phyloP scores from a whole-genome alignment of 805 yeast genomes.

The Candida morakotiae region DNA sequence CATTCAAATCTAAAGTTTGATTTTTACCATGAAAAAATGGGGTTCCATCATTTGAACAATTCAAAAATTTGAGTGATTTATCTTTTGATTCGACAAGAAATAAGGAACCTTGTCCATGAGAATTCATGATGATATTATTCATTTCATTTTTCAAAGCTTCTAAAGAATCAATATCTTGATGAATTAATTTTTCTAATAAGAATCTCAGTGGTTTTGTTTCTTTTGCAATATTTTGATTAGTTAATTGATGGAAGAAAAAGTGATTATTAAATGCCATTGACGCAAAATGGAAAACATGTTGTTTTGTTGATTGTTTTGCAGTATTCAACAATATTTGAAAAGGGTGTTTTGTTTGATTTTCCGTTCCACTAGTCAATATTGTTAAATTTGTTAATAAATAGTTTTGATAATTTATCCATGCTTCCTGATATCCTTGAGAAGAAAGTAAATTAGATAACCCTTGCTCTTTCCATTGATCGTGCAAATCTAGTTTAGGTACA shows the following conservation, averaged over 20 bases:
- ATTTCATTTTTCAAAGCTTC: conserved; percentile 51
- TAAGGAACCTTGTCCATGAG: conserved; percentile 71
- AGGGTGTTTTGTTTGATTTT: conserved; percentile 71
- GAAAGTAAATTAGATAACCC: conserved; percentile 69
- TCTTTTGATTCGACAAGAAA: conserved; percentile 64
- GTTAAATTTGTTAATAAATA: conserved; percentile 58
- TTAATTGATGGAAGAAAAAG: conserved; percentile 68
- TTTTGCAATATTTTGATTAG: conserved; percentile 26
- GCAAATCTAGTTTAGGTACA: conserved; percentile 53
- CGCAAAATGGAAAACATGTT: conserved; percentile 79
- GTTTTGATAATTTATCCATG: conserved; percentile 81
- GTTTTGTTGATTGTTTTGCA: conserved; percentile 60
- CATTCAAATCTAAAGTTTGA: conserved; percentile 73
- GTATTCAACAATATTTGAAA: conserved; percentile 66
- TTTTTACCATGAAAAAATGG: conserved; percentile 68
- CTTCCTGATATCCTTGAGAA: conserved; percentile 59
- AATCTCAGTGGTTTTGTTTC: conserved; percentile 34
- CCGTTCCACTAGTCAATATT: conserved; percentile 70
- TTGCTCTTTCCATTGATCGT: conserved; percentile 29
- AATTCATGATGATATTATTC: conserved; percentile 46
- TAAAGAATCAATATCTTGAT: conserved; percentile 32
- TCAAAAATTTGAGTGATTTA: conserved; percentile 51
- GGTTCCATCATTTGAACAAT: conserved; percentile 71
- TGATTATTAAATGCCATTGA: conserved; percentile 93
- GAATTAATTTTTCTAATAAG: conserved; percentile 34